A percentile compares a stretch with the other conserved stretches of the same genome.
These are phyloP conservation scores for Hypholoma sublateritium DNA, from an alignment of 768 basidiomycete species.

Conservation along the genomic window DNA sequence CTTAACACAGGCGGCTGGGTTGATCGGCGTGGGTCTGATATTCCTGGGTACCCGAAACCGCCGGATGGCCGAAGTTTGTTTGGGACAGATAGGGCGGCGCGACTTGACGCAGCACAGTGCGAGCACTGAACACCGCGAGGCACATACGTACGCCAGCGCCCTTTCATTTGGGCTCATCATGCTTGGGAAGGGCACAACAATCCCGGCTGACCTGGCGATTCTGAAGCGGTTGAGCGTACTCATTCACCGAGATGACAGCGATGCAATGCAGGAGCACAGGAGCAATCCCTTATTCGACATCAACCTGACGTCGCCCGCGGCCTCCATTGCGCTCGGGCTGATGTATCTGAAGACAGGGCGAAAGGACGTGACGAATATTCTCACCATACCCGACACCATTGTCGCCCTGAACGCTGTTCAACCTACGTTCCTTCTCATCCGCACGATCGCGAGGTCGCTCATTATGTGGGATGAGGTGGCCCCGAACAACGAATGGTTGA, in stretches of 20 bases:
- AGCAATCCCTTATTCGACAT: constrained; percentile 64
- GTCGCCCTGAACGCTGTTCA: constrained; percentile 82
- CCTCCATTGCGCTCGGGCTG: constrained; percentile 84
- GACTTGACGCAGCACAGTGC: constrained; percentile 81
- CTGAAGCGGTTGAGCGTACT: constrained; percentile 70
- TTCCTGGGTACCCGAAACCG: constrained; percentile 87
- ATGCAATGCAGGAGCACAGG: constrained; percentile 35
- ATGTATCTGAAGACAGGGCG: constrained; percentile 91
- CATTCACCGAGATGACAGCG: constrained; percentile 66
- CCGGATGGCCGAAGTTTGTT: constrained; percentile 90
- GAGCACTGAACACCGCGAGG: constrained; percentile 87
- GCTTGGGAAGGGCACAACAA: constrained; percentile 80
- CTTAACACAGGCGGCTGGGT: constrained; percentile 85
- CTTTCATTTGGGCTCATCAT: constrained; percentile 96
- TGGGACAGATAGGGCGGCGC: constrained; percentile 77
- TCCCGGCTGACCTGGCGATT: constrained; percentile 74
- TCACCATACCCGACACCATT: constrained; percentile 80
- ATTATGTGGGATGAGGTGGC: constrained; percentile 85
- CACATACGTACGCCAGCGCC: constrained; percentile 87
- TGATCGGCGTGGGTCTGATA: constrained; percentile 85
- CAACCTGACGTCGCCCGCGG: constrained; percentile 89
- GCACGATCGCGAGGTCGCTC: constrained; percentile 73
- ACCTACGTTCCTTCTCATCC: constrained; percentile 81
- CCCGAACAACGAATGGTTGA: constrained; percentile 74
- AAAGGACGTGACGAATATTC: constrained; percentile 81